phyloP scores from a whole-genome alignment of 2,329 filamentous ascomycete species.

The Clonostachys rhizophaga region DNA sequence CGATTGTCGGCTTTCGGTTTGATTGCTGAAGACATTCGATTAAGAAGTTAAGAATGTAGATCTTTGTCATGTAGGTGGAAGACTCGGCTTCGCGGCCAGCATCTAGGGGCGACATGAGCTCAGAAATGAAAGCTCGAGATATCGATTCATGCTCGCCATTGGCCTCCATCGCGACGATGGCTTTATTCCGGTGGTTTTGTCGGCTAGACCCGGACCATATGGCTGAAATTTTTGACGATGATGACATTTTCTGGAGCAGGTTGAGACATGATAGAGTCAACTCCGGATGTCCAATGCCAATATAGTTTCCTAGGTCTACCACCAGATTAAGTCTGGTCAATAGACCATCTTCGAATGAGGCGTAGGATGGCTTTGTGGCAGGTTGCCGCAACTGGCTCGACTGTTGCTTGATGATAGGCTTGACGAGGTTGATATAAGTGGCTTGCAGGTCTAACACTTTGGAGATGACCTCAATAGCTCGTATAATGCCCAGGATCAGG shows the following conservation, averaged over 20 bases:
- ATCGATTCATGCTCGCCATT: constrained; percentile 79
- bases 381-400: constrained; percentile 51
- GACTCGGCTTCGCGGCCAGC: constrained; percentile 65
- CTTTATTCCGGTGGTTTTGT: constrained; percentile 70
- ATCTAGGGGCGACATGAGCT: constrained; percentile 67
- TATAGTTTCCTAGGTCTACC: constrained; percentile 80
- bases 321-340: constrained; percentile 76
- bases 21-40: constrained; percentile 73
- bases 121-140: constrained; percentile 63
- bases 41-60: constrained; percentile 81
- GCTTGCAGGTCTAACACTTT: constrained; percentile 81
- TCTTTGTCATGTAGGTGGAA: constrained; percentile 74
- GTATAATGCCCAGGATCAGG: constrained; percentile 71
- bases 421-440: constrained; percentile 86
- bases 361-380: constrained; percentile 65
- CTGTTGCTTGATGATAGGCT: constrained; percentile 69
- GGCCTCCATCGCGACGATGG: constrained; percentile 82
- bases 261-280: constrained; percentile 77
- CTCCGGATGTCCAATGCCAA: constrained; percentile 75
- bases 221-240: constrained; percentile 75
- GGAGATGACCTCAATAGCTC: constrained; percentile 79
- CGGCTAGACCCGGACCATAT: constrained; percentile 58
- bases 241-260: constrained; percentile 80
- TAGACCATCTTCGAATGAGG: constrained; percentile 90
- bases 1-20: constrained; percentile 76